Percentiles rank a stretch among this genome's conserved stretches.
Evolutionary conservation across 2,329 filamentous ascomycete species (phyloP).

Genomic region (Sphaerulina vaccinii): DNA sequence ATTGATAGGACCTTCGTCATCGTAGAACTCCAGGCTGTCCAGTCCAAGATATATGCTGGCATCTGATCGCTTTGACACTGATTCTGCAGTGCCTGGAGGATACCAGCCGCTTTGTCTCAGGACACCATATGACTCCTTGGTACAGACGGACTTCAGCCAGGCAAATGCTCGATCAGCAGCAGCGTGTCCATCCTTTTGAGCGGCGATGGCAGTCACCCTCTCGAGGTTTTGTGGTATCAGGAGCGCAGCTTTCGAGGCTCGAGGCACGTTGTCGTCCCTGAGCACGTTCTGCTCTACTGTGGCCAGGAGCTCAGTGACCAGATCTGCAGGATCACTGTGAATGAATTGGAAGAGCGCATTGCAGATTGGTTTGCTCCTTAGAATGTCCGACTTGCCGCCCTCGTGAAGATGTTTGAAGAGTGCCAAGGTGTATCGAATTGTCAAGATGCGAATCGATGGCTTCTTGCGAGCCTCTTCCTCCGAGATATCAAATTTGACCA

Average conservation of each 20-base stretch:
- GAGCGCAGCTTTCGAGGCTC: slow-evolving; percentile 61
- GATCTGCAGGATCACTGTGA: slow-evolving; percentile 70
- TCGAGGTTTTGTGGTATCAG: slow-evolving; percentile 43
- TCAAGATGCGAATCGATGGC: slow-evolving; percentile 79
- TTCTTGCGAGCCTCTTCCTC: slow-evolving; percentile 62
- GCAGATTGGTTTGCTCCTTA: slow-evolving; percentile 70
- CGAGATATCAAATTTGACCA: slow-evolving; percentile 54
- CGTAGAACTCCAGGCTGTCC: slow-evolving; percentile 68
- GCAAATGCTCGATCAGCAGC: slow-evolving; percentile 71
- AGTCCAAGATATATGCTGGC: slow-evolving; percentile 61
- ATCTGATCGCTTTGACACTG: slow-evolving; percentile 38
- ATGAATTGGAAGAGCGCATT: slow-evolving; percentile 73
- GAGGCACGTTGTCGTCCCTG: slow-evolving; percentile 69
- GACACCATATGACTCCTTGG: slow-evolving; percentile 69
- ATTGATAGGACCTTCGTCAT: slow-evolving; percentile 57
- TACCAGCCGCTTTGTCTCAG: slow-evolving; percentile 81
- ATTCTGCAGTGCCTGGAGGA: slow-evolving; percentile 55
- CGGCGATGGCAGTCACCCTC: slow-evolving; percentile 57
- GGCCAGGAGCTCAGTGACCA: slow-evolving; percentile 73
- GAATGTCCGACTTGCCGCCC: slow-evolving; percentile 75
- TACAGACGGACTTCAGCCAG: slow-evolving; percentile 74
- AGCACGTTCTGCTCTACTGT: slow-evolving; percentile 69
- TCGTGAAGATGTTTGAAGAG: slow-evolving; percentile 75
- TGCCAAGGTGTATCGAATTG: slow-evolving; percentile 75
- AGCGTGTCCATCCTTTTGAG: slow-evolving; percentile 48